Percentiles rank a stretch among this genome's conserved stretches.
Evolutionary conservation across 257 asterid genomes (phyloP).

Genomic region (Solanum pinnatisectum): DNA sequence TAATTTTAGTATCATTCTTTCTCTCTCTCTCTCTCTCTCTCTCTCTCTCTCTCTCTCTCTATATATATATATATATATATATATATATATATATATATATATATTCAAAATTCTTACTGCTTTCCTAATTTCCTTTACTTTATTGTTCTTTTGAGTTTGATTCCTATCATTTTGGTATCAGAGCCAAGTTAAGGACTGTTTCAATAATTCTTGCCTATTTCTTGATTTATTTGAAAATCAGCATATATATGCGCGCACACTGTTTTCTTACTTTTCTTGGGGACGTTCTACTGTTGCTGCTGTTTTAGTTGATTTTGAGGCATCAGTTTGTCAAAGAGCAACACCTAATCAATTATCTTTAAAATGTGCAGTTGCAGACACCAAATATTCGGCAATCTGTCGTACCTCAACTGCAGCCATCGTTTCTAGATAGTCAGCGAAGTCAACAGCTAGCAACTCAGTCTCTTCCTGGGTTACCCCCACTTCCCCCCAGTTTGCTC

Average conservation of each 20-base stretch:
- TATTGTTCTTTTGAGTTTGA: neutral
- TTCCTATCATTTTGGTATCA: neutral
- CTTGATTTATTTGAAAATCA: neutral
- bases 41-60: neutral
- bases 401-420: constrained; percentile 28
- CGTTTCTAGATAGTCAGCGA: constrained; percentile 31
- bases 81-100: neutral
- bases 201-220: neutral
- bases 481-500: constrained; percentile 47
- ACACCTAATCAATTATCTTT: constrained; percentile 10
- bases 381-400: constrained; percentile 60
- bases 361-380: constrained; percentile 60
- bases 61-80: no score
- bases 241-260: neutral
- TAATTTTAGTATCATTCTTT: neutral
- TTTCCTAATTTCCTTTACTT: neutral
- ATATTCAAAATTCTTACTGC: neutral
- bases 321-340: constrained; percentile 1
- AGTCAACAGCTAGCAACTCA: constrained; percentile 19
- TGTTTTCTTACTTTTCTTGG: neutral
- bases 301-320: neutral
- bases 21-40: neutral
- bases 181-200: neutral
- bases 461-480: constrained; percentile 59
- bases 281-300: neutral